Base-by-base conservation (phyloP, 1,139 yeast genomes). In the Kurtzmaniella natalensis region DNA sequence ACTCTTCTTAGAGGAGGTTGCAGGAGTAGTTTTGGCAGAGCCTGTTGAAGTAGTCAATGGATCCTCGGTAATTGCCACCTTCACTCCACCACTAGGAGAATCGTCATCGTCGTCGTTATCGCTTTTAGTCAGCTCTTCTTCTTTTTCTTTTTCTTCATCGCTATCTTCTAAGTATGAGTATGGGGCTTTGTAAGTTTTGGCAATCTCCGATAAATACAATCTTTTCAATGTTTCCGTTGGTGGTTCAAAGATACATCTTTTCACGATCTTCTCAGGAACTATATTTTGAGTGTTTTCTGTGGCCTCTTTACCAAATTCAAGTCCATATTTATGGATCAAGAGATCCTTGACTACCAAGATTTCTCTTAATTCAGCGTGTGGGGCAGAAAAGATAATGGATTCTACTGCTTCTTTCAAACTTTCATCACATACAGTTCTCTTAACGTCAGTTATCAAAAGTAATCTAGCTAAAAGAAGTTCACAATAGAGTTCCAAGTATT, bases 391-490 rank as follows among this genome's bases (percentile, higher is more conserved):
- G 1, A 86, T 75, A 17, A 88, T 61, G 3, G 88, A 73, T 47
- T 72, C 71, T 5, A 84, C 81, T 0, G 95, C 89, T 53, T 87
- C 96, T 39, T 75, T 69, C 26, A 84, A 60, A 13, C 83, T 81
- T 1, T 76, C 70, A 36, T 81, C 88, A 42, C 83, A 76, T 42
- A 61, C 51, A 4, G 59, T 37, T 23, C 62, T 51, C 21, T 45
- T 39, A 29, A 51, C 44, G 34, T 69, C 75, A 30, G 73, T 65
- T 25, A 83, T 50, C 30, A 84, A 61, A 9, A 78, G 69, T 17
- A 83, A 74, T 36, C 96, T 65, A 0, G 96, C 95, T 36, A 85
- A 70, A 13, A 87, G 57, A 16, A 89, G 62, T 55, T 89, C 96
- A 51, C 96, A 83, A 54, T 87, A 86, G 18, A 89, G 64, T 56